phyloP scores from a whole-genome alignment of 2,329 filamentous ascomycete genomes.

The Didymella glomerata region DNA sequence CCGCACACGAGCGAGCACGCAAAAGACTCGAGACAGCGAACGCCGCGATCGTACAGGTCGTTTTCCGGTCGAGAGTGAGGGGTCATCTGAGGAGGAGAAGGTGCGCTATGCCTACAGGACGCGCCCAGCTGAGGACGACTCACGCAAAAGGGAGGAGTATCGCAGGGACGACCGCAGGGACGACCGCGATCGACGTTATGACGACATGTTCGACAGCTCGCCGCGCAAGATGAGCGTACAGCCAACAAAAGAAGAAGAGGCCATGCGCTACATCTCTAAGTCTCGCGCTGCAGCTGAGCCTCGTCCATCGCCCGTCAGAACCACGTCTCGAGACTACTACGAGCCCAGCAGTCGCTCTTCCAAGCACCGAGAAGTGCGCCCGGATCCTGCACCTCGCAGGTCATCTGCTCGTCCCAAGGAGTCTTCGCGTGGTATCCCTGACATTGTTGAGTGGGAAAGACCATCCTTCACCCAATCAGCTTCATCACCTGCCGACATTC shows the following conservation, averaged over 20 bases:
- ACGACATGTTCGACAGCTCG: constrained; percentile 22
- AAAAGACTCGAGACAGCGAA: constrained; percentile 43
- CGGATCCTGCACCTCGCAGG: constrained; percentile 41
- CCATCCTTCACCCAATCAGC: constrained; percentile 52
- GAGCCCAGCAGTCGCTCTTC: constrained; percentile 38
- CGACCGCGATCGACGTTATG: constrained; percentile 32
- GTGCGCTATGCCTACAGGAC: constrained; percentile 42
- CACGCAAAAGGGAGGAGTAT: constrained; percentile 22
- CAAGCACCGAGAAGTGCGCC: constrained; percentile 38
- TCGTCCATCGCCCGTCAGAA: constrained; percentile 40
- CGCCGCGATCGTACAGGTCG: constrained; percentile 53
- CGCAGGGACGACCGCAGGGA: constrained; percentile 28
- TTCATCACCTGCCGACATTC: constrained; percentile 49
- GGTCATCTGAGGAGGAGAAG: constrained; percentile 44
- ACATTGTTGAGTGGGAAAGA: constrained; percentile 47
- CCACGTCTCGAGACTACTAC: constrained; percentile 46
- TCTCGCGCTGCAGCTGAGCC: constrained; percentile 37
- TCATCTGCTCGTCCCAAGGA: constrained; percentile 49
- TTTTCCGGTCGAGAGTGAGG: constrained; percentile 47
- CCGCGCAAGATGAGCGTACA: constrained; percentile 40
- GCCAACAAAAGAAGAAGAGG: constrained; percentile 27
- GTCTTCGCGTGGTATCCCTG: constrained; percentile 37
- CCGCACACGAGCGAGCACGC: constrained; percentile 52
- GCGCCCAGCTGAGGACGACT: constrained; percentile 34
- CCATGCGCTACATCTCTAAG: constrained; percentile 44